Evolutionary conservation across 495 filamentous ascomycete species (phyloP).

Genomic region (Trichoderma virens): DNA sequence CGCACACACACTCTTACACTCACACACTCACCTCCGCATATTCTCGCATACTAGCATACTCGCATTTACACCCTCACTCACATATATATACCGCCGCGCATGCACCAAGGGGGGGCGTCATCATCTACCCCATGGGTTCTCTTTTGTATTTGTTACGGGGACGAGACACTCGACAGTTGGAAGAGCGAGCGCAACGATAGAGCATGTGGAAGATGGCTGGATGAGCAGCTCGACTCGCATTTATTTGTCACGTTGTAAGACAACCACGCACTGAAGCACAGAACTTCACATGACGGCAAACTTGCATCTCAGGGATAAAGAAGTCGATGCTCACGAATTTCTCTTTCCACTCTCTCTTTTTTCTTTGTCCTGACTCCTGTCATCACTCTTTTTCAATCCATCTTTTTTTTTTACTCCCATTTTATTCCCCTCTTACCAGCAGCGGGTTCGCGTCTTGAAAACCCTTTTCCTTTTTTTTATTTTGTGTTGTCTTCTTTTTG

Average conservation of each 20-base stretch:
- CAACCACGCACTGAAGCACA: background rate
- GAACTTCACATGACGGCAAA: background rate
- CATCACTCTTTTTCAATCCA: background rate
- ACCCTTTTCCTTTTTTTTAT: background rate
- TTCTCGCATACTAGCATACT: too few species aligned
- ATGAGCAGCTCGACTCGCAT: background rate
- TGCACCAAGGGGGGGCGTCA: background rate
- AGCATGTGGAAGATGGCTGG: background rate
- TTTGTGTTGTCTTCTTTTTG: background rate
- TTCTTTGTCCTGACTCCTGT: background rate
- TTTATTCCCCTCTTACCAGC: background rate
- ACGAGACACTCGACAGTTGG: background rate
- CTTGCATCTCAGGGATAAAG: background rate
- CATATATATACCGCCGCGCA: background rate
- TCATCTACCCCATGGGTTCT: background rate
- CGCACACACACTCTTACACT: too few species aligned
- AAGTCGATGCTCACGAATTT: background rate
- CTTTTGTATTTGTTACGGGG: background rate
- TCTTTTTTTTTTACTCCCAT: background rate
- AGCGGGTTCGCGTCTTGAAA: conserved; percentile 1
- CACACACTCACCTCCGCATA: too few species aligned
- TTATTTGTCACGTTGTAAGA: background rate
- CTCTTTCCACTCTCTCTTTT: background rate
- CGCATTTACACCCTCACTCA: background rate
- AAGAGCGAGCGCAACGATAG: background rate